Evolutionary conservation across 148 eudicot species (phyloP).

Genomic region (Agrostemma githago): DNA sequence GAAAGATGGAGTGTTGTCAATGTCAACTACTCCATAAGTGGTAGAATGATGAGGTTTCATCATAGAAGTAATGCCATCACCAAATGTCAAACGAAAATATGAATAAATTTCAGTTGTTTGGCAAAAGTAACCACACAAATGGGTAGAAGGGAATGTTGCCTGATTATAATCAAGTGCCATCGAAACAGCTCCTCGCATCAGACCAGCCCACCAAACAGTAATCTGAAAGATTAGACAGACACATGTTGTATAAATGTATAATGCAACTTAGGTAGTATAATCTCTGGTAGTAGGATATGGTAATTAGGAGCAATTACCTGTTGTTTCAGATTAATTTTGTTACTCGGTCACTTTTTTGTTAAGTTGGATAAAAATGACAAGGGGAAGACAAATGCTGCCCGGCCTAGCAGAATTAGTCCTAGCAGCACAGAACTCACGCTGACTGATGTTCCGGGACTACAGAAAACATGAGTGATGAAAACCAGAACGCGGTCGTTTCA

Average conservation of each 20-base stretch:
- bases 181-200: conserved; percentile 97
- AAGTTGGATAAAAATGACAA: conserved; percentile 67
- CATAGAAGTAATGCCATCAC: no score
- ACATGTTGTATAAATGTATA: not conserved
- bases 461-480: conserved; percentile 9
- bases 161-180: conserved; percentile 96
- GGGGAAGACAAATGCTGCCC: conserved; percentile 89
- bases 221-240: conserved; percentile 32
- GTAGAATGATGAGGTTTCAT: no score
- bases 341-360: conserved; percentile 37
- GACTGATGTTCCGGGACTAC: conserved; percentile 73
- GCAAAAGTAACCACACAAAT: not conserved
- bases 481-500: not conserved
- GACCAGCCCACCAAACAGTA: conserved; percentile 96
- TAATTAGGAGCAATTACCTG: conserved; percentile 39
- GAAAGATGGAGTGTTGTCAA: no score
- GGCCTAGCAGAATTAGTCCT: conserved; percentile 67
- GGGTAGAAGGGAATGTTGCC: conserved; percentile 29
- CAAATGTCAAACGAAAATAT: not conserved
- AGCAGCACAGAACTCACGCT: conserved; percentile 63
- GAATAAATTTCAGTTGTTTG: not conserved
- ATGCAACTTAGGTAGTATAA: not conserved
- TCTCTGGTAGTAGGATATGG: not conserved
- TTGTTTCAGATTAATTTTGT: conserved; percentile 50
- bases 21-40: no score